These are phyloP conservation scores for Phytopythium sindhum DNA, from an alignment of 352 stramenopile genomes.

Conservation along the genomic window DNA sequence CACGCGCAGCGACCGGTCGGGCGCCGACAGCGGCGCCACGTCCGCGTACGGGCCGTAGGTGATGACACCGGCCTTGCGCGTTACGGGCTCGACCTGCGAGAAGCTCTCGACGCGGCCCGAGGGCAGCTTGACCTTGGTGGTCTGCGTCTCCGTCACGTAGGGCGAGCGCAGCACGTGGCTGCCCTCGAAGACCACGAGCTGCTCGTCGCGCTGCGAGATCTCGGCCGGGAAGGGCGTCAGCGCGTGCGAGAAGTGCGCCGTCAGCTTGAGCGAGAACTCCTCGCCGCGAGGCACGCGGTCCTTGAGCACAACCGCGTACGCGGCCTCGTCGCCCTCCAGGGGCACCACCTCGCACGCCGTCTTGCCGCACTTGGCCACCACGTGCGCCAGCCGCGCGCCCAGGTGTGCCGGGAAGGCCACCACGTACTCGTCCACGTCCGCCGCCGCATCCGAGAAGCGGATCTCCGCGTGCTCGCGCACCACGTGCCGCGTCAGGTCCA, in stretches of 20 bases:
- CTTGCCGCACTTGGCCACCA: slow-evolving; percentile 76
- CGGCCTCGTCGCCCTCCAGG: slow-evolving; percentile 23
- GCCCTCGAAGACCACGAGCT: slow-evolving; percentile 79
- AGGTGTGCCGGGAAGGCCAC: slow-evolving; percentile 60
- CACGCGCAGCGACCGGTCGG: slow-evolving; percentile 38
- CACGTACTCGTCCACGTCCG: slow-evolving; percentile 52
- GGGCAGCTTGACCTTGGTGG: slow-evolving; percentile 83
- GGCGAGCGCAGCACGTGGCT: slow-evolving; percentile 66
- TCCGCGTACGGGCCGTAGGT: slow-evolving; percentile 81
- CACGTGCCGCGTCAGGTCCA: slow-evolving; percentile 82
- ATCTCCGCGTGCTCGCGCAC: slow-evolving; percentile 75
- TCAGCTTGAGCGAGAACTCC: slow-evolving; percentile 67
- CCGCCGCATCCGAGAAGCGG: slow-evolving; percentile 61
- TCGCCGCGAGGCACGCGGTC: slow-evolving; percentile 47
- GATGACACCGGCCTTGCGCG: slow-evolving; percentile 70
- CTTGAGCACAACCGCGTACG: slow-evolving; percentile 72
- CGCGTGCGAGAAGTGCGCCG: slow-evolving; percentile 71
- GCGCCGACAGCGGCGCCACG: slow-evolving; percentile 23
- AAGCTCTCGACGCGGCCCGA: slow-evolving; percentile 72
- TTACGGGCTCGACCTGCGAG: slow-evolving; percentile 46
- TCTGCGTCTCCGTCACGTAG: slow-evolving; percentile 77
- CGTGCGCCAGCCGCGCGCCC: slow-evolving; percentile 46
- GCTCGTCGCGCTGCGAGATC: slow-evolving; percentile 79
- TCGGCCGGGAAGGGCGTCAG: slow-evolving; percentile 76
- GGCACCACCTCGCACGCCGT: slow-evolving; percentile 60